phyloP scores from a whole-genome alignment of 2,329 filamentous ascomycete genomes.

The Sporothrix humicola region DNA sequence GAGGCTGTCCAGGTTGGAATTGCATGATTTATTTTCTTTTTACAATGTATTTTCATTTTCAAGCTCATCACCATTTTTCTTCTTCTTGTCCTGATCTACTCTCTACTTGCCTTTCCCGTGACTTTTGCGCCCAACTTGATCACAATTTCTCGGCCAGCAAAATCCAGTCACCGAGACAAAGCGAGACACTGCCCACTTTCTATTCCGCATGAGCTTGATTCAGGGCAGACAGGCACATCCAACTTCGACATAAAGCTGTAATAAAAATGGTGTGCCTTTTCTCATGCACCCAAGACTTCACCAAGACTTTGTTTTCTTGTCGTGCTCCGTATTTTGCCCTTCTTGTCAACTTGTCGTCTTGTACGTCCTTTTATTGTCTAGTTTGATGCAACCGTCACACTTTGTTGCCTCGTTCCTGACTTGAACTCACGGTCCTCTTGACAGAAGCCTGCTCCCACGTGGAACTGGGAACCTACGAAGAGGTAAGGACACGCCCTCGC shows the following conservation, averaged over 20 bases:
- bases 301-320: too few species aligned
- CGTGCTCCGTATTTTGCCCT: not conserved
- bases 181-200: slow-evolving; percentile 19
- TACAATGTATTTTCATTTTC: not conserved
- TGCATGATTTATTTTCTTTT: too few species aligned
- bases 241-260: not conserved
- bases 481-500: not conserved
- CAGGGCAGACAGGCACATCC: not conserved
- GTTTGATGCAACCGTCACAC: not conserved
- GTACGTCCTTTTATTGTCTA: not conserved
- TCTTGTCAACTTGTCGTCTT: not conserved
- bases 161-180: slow-evolving; percentile 25
- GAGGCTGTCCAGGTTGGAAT: too few species aligned
- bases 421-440: not conserved
- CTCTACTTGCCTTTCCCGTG: slow-evolving; percentile 6
- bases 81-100: not conserved
- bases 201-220: not conserved
- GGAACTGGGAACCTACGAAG: not conserved
- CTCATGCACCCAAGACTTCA: not conserved
- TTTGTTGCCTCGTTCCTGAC: not conserved
- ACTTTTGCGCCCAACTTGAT: not conserved
- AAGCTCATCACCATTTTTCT: not conserved
- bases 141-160: slow-evolving; percentile 3
- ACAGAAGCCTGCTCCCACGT: slow-evolving; percentile 1
- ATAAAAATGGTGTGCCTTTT: not conserved